A percentile compares a stretch with the other conserved stretches of the same genome.
phyloP scores from a whole-genome alignment of 2,329 filamentous ascomycete genomes.

The Sphaerulina vaccinii region DNA sequence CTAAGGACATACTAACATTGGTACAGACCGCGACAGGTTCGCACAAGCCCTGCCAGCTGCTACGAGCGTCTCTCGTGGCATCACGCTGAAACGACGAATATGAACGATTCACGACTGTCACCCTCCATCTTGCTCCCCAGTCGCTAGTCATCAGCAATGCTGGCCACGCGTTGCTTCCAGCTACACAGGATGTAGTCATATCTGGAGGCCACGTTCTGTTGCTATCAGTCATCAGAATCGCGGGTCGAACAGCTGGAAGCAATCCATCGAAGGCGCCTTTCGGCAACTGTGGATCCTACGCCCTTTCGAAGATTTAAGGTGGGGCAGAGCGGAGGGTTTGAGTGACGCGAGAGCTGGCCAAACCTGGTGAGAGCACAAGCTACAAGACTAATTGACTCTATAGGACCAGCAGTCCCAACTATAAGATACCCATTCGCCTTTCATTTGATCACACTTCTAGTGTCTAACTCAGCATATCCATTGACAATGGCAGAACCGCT shows the following conservation, averaged over 20 bases:
- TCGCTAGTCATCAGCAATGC: too few relatives aligned
- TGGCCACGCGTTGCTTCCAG: too few relatives aligned
- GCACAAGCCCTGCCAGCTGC: conserved; percentile 47
- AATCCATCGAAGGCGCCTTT: not conserved
- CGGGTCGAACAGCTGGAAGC: not conserved
- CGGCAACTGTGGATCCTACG: not conserved
- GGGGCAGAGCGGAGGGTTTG: not conserved
- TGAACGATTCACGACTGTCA: conserved; percentile 15
- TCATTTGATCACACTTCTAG: not conserved
- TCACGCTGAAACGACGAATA: conserved; percentile 44
- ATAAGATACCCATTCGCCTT: conserved; percentile 8
- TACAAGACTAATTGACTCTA: too few relatives aligned
- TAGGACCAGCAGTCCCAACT: not conserved
- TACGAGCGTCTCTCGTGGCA: conserved; percentile 40
- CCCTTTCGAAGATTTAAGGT: not conserved
- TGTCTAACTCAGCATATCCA: not conserved
- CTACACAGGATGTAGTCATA: too few relatives aligned
- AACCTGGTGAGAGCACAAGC: not conserved
- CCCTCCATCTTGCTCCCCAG: too few relatives aligned
- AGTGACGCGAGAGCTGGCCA: not conserved
- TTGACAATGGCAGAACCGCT: conserved; percentile 13
- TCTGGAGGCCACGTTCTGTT: too few relatives aligned
- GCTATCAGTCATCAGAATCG: too few relatives aligned
- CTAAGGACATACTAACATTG: conserved; percentile 23
- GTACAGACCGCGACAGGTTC: conserved; percentile 47